Conservation (phyloP, 805 yeast species). For the Metschnikowia kofuensis region DNA sequence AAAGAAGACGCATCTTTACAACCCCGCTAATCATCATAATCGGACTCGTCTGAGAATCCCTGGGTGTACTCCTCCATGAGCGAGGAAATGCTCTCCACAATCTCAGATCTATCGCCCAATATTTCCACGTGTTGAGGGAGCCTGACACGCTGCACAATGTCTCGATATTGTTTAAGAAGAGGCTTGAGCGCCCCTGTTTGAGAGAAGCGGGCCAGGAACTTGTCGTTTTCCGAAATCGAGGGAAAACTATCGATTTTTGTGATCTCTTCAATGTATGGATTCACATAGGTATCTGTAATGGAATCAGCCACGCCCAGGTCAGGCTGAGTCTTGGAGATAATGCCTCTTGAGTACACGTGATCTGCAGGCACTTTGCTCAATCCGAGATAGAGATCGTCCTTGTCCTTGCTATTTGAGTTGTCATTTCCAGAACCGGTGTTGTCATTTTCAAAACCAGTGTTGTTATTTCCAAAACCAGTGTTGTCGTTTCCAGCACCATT, state of each 20-base stretch:
- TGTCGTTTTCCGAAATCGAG: constrained; percentile 9
- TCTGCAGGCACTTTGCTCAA: neutral
- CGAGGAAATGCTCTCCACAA: constrained; percentile 46
- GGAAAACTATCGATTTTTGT: constrained; percentile 31
- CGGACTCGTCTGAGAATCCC: constrained; percentile 41
- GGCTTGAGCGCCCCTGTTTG: constrained; percentile 23
- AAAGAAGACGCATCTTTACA: too few species aligned
- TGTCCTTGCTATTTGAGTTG: neutral
- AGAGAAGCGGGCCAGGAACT: constrained; percentile 22
- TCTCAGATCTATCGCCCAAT: constrained; percentile 52
- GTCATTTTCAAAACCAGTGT: neutral
- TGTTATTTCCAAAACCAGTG: neutral
- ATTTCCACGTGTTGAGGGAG: constrained; percentile 21
- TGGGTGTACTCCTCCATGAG: constrained; percentile 46
- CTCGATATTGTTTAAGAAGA: constrained; percentile 27
- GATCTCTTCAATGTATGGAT: constrained; percentile 21
- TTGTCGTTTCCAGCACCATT: neutral
- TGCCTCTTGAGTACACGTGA: neutral
- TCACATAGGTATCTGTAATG: constrained; percentile 9
- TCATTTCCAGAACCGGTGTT: neutral
- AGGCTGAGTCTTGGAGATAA: neutral
- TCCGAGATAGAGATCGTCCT: neutral
- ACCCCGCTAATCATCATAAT: constrained; percentile 8
- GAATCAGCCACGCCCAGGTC: neutral
- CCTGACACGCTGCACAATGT: constrained; percentile 13